A percentile compares a stretch with the other conserved stretches of the same genome.
phyloP scores from a whole-genome alignment of 805 yeast genomes.

The Komagataella mondaviorum region DNA sequence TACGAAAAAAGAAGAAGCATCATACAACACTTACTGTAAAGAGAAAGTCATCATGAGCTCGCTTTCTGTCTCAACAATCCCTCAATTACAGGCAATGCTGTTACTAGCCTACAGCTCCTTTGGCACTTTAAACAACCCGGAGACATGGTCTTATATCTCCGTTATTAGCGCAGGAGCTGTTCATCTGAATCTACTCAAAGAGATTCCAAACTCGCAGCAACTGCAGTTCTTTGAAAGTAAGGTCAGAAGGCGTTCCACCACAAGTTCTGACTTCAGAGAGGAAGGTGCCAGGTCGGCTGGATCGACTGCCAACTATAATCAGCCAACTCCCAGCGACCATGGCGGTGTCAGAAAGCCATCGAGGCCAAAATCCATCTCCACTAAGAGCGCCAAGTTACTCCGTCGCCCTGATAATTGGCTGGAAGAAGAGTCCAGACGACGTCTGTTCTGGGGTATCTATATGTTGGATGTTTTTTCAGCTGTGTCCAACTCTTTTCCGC shows the following conservation, averaged over 20 bases:
- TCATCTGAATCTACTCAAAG: conserved; percentile 9
- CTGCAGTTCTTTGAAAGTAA: conserved; percentile 3
- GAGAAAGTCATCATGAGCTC: conserved; percentile 10
- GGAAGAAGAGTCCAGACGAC: conserved; percentile 21
- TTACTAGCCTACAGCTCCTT: conserved; percentile 11
- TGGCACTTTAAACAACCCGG: conserved; percentile 11
- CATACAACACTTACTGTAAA: conserved; percentile 6
- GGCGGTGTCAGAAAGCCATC: background rate
- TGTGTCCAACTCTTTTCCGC: conserved; percentile 19
- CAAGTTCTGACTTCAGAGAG: background rate
- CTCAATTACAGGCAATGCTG: conserved; percentile 12
- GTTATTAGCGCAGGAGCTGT: conserved; percentile 11
- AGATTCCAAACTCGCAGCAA: conserved; percentile 4
- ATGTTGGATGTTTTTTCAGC: conserved; percentile 21
- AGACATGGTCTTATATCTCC: conserved; percentile 11
- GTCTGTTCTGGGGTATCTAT: conserved; percentile 21
- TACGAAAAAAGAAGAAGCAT: conserved; percentile 1
- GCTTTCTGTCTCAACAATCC: conserved; percentile 10
- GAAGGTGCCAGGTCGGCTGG: background rate
- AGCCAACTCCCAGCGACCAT: background rate
- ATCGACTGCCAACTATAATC: background rate
- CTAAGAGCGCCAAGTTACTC: conserved; percentile 9
- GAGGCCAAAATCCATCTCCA: conserved; percentile 5
- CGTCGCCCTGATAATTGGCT: conserved; percentile 19
- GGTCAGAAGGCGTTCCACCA: conserved; percentile 3